phyloP scores from a whole-genome alignment of 371 early-diverging fungal genomes.

The Nosema muscidifuracis region DNA sequence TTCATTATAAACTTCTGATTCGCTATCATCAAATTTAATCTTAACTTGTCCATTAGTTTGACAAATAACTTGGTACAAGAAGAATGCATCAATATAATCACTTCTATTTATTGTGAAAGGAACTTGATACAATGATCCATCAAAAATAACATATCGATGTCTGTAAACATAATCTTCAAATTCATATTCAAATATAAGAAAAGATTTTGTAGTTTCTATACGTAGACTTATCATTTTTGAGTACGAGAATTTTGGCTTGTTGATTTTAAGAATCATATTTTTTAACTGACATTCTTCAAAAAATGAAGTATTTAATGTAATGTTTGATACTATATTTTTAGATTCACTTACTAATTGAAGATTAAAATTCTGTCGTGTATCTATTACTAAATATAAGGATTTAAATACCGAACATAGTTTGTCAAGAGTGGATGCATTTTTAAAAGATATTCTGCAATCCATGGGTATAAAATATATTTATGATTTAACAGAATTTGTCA shows the following conservation, averaged over 20 bases:
- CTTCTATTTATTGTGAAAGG: neutral
- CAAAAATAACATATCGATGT: constrained; percentile 7
- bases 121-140: neutral
- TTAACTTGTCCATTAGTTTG: neutral
- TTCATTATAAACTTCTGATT: neutral
- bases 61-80: neutral
- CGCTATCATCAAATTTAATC: neutral
- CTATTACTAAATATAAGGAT: constrained; percentile 5
- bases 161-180: constrained; percentile 32
- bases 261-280: constrained; percentile 1
- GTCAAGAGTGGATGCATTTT: constrained; percentile 21
- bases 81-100: neutral
- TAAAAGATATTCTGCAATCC: constrained; percentile 26
- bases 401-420: constrained; percentile 3
- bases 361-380: neutral
- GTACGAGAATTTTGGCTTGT: constrained; percentile 18
- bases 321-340: neutral
- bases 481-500: no score
- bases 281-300: constrained; percentile 1
- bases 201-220: constrained; percentile 4
- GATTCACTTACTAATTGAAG: constrained; percentile 11
- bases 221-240: constrained; percentile 16
- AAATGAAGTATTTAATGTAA: neutral
- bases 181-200: constrained; percentile 24
- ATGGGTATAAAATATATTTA: no score